These are phyloP conservation scores for Penicillium fuscoglaucum DNA, from an alignment of 2,329 filamentous ascomycete species.

Conservation along the genomic window DNA sequence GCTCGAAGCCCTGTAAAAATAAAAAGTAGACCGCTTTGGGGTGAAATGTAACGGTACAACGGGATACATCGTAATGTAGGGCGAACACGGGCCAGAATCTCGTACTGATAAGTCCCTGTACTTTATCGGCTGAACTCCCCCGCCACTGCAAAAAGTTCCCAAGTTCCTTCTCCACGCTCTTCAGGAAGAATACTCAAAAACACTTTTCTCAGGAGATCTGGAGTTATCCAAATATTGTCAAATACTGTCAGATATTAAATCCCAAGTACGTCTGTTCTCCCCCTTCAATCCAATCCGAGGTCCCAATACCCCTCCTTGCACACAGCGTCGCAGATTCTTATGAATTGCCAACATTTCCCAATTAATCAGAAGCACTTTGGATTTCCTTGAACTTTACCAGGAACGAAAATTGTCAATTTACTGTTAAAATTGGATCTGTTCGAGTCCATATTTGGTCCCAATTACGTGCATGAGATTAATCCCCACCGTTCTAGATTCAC, in stretches of 20 bases:
- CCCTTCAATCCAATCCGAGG: not conserved
- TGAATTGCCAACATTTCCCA: slow-evolving; percentile 4
- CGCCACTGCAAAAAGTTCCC: slow-evolving; percentile 12
- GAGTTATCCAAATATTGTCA: not conserved
- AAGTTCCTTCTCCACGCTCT: slow-evolving; percentile 5
- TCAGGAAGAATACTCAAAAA: not conserved
- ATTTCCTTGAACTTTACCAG: not conserved
- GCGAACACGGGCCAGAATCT: not conserved
- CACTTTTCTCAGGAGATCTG: not conserved
- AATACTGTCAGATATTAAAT: not conserved
- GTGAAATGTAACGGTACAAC: not conserved
- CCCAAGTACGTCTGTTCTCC: not conserved
- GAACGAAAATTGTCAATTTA: not conserved
- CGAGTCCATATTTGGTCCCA: not conserved
- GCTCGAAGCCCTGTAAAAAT: not conserved
- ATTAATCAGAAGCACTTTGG: not conserved
- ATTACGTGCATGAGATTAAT: slow-evolving; percentile 23
- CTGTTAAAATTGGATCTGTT: not conserved
- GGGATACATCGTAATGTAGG: not conserved
- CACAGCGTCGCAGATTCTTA: slow-evolving; percentile 25
- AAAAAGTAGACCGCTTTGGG: slow-evolving; percentile 8
- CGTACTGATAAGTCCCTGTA: slow-evolving; percentile 11
- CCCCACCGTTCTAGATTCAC: slow-evolving; percentile 26
- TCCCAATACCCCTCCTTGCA: slow-evolving; percentile 21
- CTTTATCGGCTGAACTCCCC: slow-evolving; percentile 8